Evolutionary conservation across 768 basidiomycete species (phyloP).

Genomic region (Gloeopeniophorella convolvens): DNA sequence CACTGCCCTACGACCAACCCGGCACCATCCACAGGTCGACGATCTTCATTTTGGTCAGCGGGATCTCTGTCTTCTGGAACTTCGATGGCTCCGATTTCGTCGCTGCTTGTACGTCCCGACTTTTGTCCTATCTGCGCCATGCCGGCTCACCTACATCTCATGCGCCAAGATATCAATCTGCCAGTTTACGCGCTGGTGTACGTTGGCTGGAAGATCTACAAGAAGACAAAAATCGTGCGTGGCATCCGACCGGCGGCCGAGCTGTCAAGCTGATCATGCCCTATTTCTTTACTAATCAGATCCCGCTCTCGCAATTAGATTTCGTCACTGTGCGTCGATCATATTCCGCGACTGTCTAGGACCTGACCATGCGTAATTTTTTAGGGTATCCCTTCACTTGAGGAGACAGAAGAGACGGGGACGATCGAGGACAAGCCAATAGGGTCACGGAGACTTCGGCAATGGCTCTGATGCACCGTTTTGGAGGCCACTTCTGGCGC

Average conservation of each 20-base stretch:
- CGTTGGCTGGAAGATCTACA: slow-evolving; percentile 17
- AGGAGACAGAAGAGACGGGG: slow-evolving; percentile 17
- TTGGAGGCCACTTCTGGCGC: background rate
- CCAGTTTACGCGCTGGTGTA: slow-evolving; percentile 15
- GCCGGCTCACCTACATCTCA: too few relatives aligned
- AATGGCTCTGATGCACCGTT: slow-evolving; percentile 1
- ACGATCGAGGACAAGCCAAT: background rate
- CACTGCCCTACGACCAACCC: background rate
- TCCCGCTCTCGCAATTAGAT: slow-evolving; percentile 12
- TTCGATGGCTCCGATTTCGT: slow-evolving; percentile 17
- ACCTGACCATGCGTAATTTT: too few relatives aligned
- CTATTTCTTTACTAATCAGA: background rate
- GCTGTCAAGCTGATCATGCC: too few relatives aligned
- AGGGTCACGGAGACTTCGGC: slow-evolving; percentile 2
- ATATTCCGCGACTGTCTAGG: background rate
- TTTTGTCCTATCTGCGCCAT: background rate
- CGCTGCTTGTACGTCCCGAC: slow-evolving; percentile 13
- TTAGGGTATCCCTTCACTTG: slow-evolving; percentile 15
- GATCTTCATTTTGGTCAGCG: slow-evolving; percentile 18
- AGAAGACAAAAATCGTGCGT: slow-evolving; percentile 19
- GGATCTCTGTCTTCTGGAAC: slow-evolving; percentile 17
- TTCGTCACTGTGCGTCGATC: slow-evolving; percentile 15
- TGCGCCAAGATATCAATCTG: slow-evolving; percentile 13
- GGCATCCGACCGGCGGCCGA: too few relatives aligned
- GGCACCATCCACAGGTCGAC: slow-evolving; percentile 3